phyloP scores from a whole-genome alignment of 352 stramenopile species.

The Pelagophyceae sp. region DNA sequence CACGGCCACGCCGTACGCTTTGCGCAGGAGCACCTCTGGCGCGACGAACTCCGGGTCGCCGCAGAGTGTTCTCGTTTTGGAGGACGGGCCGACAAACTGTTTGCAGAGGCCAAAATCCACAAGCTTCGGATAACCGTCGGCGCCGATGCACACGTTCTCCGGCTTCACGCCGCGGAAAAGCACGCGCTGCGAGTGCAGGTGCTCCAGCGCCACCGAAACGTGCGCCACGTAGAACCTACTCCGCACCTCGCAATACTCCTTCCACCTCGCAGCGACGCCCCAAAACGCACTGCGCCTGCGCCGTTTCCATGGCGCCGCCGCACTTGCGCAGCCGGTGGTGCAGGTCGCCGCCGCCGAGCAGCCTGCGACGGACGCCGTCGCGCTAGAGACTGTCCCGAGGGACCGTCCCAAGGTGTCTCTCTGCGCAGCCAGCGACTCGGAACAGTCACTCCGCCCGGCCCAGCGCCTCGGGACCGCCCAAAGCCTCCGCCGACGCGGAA shows the following conservation, averaged over 20 bases:
- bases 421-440: no score
- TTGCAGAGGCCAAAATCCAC: slow-evolving; percentile 1
- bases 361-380: no score
- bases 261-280: no score
- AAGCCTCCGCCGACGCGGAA: no score
- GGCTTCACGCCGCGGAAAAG: slow-evolving; percentile 7
- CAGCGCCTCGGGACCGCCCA: no score
- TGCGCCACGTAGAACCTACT: not conserved
- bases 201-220: not conserved
- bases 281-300: no score
- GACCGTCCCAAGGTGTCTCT: no score
- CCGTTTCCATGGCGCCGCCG: not conserved
- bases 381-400: no score
- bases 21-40: not conserved
- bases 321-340: not conserved
- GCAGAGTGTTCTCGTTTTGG: not conserved
- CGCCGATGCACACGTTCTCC: not conserved
- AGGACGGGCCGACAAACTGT: not conserved
- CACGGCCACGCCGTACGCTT: not conserved
- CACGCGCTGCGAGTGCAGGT: not conserved
- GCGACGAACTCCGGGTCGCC: not conserved
- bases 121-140: not conserved
- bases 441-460: no score
- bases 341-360: not conserved
- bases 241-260: no score